Evolutionary conservation across 2,329 filamentous ascomycete genomes (phyloP).

Genomic region (Shiraia bambusicola): DNA sequence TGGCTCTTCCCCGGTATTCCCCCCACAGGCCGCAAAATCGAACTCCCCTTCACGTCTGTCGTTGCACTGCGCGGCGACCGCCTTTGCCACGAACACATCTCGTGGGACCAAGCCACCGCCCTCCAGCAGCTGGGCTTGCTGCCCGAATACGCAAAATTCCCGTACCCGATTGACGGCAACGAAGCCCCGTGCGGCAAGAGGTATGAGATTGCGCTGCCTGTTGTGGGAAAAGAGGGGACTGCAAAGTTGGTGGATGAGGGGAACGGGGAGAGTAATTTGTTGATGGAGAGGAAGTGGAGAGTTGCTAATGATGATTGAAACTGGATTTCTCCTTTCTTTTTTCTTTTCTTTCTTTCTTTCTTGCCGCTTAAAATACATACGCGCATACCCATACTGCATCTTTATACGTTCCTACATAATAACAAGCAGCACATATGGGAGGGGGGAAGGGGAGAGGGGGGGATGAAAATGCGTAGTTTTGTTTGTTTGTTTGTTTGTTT

Average conservation of each 20-base stretch:
- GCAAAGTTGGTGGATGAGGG: conserved; percentile 55
- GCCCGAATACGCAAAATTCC: conserved; percentile 65
- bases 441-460: too few species aligned
- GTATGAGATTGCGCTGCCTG: conserved; percentile 63
- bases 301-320: conserved; percentile 29
- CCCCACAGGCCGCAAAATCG: conserved; percentile 41
- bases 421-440: too few species aligned
- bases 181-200: conserved; percentile 43
- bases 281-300: conserved; percentile 50
- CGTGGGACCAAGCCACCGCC: conserved; percentile 68
- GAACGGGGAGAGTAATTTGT: conserved; percentile 55
- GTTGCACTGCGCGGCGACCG: conserved; percentile 69
- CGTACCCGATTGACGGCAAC: conserved; percentile 39
- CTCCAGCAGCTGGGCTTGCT: conserved; percentile 64
- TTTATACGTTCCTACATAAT: too few species aligned
- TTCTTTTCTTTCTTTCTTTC: too few species aligned
- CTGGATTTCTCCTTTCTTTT: too few species aligned
- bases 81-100: conserved; percentile 70
- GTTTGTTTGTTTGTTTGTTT: too few species aligned
- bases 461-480: too few species aligned
- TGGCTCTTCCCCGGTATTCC: conserved; percentile 42
- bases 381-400: too few species aligned
- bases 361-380: too few species aligned
- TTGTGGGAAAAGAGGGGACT: conserved; percentile 57
- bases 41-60: conserved; percentile 65